Conservation (phyloP, 2,329 filamentous ascomycete species). For the Helotiales sp. region DNA sequence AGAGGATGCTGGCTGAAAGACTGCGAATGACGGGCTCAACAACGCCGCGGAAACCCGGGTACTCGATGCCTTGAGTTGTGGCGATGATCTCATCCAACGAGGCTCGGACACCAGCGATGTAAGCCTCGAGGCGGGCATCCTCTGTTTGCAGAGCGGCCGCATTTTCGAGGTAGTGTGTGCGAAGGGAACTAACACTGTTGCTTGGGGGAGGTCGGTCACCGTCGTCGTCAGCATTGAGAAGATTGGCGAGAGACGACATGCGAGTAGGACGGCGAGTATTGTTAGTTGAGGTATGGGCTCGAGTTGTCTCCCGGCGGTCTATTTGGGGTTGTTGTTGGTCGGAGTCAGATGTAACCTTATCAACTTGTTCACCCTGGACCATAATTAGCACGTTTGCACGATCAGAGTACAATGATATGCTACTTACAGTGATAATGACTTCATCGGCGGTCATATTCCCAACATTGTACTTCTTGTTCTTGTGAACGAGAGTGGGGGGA, state of each 20-base stretch:
- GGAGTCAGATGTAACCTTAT: background rate
- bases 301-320: background rate
- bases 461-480: background rate
- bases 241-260: background rate
- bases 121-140: background rate
- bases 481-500: background rate
- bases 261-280: background rate
- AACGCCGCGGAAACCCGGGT: background rate
- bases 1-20: background rate
- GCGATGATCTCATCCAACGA: background rate
- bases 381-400: background rate
- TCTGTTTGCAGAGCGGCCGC: background rate
- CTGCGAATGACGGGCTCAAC: background rate
- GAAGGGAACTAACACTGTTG: background rate
- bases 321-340: background rate
- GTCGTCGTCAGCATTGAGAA: background rate
- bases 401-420: background rate
- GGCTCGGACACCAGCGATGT: background rate
- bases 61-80: background rate
- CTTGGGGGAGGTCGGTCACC: background rate
- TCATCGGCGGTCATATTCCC: background rate
- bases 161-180: slow-evolving; percentile 1
- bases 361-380: background rate
- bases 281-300: background rate
- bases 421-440: background rate